Percentiles rank a stretch among this genome's conserved stretches.
phyloP scores from a whole-genome alignment of 164 flowering plant genomes.

The Protea cynaroides region DNA sequence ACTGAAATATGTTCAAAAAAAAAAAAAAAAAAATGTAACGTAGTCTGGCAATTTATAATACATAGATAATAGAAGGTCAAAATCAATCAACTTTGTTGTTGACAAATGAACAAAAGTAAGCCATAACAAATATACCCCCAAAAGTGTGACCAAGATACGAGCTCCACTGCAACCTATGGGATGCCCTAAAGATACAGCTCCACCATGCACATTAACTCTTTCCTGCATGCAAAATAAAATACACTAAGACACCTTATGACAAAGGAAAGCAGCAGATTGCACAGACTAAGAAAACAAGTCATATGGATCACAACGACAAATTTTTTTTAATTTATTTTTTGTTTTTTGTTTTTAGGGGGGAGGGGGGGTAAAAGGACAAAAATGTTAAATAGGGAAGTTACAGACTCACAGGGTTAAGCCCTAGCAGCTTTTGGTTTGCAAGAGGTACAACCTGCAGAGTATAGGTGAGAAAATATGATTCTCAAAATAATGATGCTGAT shows the following conservation, averaged over 20 bases:
- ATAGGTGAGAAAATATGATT: constrained; percentile 2
- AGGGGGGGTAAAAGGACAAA: too few species aligned
- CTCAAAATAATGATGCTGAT: not conserved
- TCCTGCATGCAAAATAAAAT: constrained; percentile 37
- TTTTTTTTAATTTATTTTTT: too few species aligned
- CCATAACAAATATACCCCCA: constrained; percentile 51
- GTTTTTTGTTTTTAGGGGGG: too few species aligned
- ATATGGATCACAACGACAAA: not conserved
- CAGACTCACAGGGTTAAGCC: constrained; percentile 60
- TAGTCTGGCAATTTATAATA: not conserved
- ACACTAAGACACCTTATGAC: not conserved
- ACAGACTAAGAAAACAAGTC: not conserved
- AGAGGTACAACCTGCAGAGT: constrained; percentile 83
- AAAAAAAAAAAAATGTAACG: not conserved
- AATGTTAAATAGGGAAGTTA: not conserved
- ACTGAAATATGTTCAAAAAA: not conserved
- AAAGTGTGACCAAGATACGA: constrained; percentile 74
- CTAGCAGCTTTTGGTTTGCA: constrained; percentile 82
- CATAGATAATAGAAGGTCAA: not conserved
- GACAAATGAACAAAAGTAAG: not conserved
- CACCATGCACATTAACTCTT: constrained; percentile 84
- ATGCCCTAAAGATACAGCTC: constrained; percentile 96
- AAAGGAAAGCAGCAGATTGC: not conserved
- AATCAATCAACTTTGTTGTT: not conserved
- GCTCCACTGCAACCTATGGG: constrained; percentile 99